Evolutionary conservation across 2,329 filamentous ascomycete species (phyloP), one percentile per base, ranked within the genome.

Genomic region (Mariannaea elegans): DNA sequence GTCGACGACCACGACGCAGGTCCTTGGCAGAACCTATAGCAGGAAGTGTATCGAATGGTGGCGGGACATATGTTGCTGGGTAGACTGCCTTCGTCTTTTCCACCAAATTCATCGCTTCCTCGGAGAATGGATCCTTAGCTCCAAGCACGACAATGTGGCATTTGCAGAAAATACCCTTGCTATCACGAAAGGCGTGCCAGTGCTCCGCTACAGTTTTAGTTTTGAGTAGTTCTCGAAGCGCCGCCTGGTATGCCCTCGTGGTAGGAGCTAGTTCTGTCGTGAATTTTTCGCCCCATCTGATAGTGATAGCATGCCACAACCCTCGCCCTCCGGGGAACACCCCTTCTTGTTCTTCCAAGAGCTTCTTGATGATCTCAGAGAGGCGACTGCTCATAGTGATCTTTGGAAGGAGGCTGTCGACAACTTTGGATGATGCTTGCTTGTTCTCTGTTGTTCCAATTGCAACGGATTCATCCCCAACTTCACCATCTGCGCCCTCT

Each of bases 281-380:
- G 41, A 81, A 82, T 7, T 72, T 70, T n/a, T 73, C 72, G 9
- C 74, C 69, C 79, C 83, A 87, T 7, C 80, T 71, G 9, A 75
- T 75, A 13, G 78, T 74, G 4, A 84, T 67, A 2, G 80, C 80
- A 56, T 81, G 78, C 74, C 82, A 84, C 4, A 87, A 71, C 3
- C 81, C 75, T 38, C 79, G 76, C 21, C 82, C 82, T 14, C 82
- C 81, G 2, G 85, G 82, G 42, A 87, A 82, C 1, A 82, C 80
- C 0, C 84, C 84, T 2, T 73, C 69, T 6, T 73, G 66, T 29
- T 73, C 68, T n/a, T 59, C 63, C 27, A 77, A 64, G 27, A 75
- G 61, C 3, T 70, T 66, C 6, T 71, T 66, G 14, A 77, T 65
- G 9, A 74, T 65, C 19, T 64, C 57, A 18, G 59, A 66, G 9